These are phyloP conservation scores for Hibiscus syriacus DNA, from an alignment of 345 rosid species.

Conservation along the genomic window DNA sequence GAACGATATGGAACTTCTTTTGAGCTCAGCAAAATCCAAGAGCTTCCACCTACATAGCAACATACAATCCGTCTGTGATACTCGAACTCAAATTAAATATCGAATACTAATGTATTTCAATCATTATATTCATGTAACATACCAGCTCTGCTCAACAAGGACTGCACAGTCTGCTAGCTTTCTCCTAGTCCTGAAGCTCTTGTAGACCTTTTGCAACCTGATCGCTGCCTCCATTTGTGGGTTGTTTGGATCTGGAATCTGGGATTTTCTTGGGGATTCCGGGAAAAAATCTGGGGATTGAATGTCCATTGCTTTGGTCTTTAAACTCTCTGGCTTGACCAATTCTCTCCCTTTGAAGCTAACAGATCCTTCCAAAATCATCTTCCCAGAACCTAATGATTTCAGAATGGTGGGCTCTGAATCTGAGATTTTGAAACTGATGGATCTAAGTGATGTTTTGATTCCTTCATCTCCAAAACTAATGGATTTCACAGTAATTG, in stretches of 20 bases:
- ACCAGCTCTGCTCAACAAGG: slow-evolving; percentile 89
- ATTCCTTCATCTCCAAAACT: slow-evolving; percentile 63
- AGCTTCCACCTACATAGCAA: slow-evolving; percentile 70
- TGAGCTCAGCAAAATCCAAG: slow-evolving; percentile 78
- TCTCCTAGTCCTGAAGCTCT: slow-evolving; percentile 88
- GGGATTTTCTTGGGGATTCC: slow-evolving; percentile 1
- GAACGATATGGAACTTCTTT: slow-evolving; percentile 80
- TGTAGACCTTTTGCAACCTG: slow-evolving; percentile 82
- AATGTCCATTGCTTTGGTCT: slow-evolving; percentile 7
- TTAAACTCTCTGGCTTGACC: slow-evolving; percentile 26
- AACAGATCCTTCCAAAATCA: slow-evolving; percentile 66
- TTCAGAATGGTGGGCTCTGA: slow-evolving; percentile 53
- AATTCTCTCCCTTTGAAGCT: slow-evolving; percentile 59
- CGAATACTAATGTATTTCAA: neutral
- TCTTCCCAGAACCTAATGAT: slow-evolving; percentile 68
- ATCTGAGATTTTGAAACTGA: slow-evolving; percentile 49
- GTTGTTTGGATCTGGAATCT: slow-evolving; percentile 38
- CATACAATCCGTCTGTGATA: slow-evolving; percentile 2
- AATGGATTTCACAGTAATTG: slow-evolving; percentile 63
- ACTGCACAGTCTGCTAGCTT: too few relatives aligned
- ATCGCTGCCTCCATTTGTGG: slow-evolving; percentile 81
- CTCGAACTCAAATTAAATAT: neutral
- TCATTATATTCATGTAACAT: neutral
- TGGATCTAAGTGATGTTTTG: slow-evolving; percentile 54
- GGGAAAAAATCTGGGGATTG: neutral